Percentiles rank a stretch among this genome's conserved stretches.
Conservation (phyloP, 2,329 filamentous ascomycete species). For the Stachybotrys chlorohalonatus region DNA sequence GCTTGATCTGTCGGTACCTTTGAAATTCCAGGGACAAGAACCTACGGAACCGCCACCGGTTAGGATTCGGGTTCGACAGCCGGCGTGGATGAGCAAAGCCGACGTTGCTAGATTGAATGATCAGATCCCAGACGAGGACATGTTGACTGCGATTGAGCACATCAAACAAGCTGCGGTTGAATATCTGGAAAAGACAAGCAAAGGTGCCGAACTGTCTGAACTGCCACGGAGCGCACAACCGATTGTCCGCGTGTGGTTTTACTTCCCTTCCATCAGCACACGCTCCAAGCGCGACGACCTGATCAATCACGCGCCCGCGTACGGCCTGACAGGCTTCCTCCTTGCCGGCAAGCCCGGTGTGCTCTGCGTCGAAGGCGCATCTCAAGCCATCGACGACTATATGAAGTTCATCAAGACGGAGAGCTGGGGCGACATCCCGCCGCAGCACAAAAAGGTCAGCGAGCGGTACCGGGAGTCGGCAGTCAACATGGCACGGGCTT, state of each 20-base stretch:
- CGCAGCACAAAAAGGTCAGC: conserved; percentile 53
- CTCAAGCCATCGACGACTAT: conserved; percentile 42
- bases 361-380: conserved; percentile 40
- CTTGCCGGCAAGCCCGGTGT: conserved; percentile 51
- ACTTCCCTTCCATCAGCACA: conserved; percentile 53
- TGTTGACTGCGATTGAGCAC: conserved; percentile 34
- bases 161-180: conserved; percentile 25
- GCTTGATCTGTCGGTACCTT: conserved; percentile 25
- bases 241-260: conserved; percentile 50
- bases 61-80: conserved; percentile 35
- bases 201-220: background rate
- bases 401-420: conserved; percentile 57
- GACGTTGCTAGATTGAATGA: conserved; percentile 28
- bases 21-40: conserved; percentile 9
- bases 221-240: conserved; percentile 7
- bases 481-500: conserved; percentile 24
- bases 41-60: conserved; percentile 28
- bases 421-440: conserved; percentile 53
- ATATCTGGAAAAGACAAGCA: conserved; percentile 15
- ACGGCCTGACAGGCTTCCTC: conserved; percentile 48
- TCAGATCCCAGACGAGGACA: conserved; percentile 32
- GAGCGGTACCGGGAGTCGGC: conserved; percentile 38
- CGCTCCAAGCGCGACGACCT: conserved; percentile 49
- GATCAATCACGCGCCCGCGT: conserved; percentile 40
- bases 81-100: conserved; percentile 42